Evolutionary conservation across 1,284 basidiomycete species (phyloP).

Genomic region (Mycosarcoma mackinlayi): DNA sequence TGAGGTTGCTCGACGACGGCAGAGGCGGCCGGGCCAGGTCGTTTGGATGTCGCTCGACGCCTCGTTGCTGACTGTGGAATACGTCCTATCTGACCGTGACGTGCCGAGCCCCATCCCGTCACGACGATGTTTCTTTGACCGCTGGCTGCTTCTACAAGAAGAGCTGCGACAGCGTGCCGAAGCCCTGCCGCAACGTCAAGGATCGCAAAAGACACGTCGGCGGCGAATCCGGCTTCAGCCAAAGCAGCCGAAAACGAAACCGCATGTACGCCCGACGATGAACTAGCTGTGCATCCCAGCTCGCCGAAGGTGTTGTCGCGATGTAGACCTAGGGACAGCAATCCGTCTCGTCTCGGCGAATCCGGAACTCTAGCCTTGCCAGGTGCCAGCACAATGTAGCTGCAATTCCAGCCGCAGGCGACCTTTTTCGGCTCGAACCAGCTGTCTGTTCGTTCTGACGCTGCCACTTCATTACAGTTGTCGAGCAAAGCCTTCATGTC

Average conservation of each 20-base stretch:
- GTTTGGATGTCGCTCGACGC: not conserved
- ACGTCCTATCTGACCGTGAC: slow-evolving; percentile 36
- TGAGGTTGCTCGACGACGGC: slow-evolving; percentile 30
- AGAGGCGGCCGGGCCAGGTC: slow-evolving; percentile 16
- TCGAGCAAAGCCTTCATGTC: slow-evolving; percentile 10
- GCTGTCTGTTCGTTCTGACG: not conserved
- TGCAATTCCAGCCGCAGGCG: slow-evolving; percentile 47
- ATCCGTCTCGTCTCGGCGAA: slow-evolving; percentile 6
- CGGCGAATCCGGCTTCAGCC: slow-evolving; percentile 9
- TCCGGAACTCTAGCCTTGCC: no score
- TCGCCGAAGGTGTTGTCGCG: slow-evolving; percentile 41
- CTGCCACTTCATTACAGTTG: not conserved
- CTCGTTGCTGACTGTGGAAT: slow-evolving; percentile 4
- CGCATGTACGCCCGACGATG: slow-evolving; percentile 14
- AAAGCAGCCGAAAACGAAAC: slow-evolving; percentile 24
- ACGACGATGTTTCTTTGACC: slow-evolving; percentile 7
- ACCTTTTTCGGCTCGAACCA: slow-evolving; percentile 15
- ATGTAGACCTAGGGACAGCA: slow-evolving; percentile 35
- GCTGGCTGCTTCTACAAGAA: slow-evolving; percentile 2
- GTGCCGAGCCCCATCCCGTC: slow-evolving; percentile 44
- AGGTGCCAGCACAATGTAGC: slow-evolving; percentile 29
- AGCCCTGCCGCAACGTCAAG: slow-evolving; percentile 28
- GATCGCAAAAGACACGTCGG: slow-evolving; percentile 5
- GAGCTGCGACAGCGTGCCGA: slow-evolving; percentile 23
- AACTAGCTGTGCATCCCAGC: slow-evolving; percentile 14